Percentiles rank a stretch among this genome's conserved stretches.
Conservation (phyloP, 257 asterid species). For the Cruciata laevipes region DNA sequence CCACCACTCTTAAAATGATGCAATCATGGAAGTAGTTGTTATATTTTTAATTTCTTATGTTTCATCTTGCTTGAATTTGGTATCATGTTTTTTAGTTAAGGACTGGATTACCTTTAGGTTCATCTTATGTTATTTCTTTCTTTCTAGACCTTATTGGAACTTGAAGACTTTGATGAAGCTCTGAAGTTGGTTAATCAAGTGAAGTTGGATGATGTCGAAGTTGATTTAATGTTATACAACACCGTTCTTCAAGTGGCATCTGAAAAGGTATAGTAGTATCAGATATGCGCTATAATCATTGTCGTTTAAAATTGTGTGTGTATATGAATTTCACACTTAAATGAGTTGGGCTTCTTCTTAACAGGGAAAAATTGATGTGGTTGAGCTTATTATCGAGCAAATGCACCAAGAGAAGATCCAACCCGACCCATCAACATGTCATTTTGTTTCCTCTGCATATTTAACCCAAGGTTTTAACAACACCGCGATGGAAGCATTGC, state of each 20-base stretch:
- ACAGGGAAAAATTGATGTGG: conserved; percentile 68
- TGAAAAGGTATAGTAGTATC: conserved; percentile 39
- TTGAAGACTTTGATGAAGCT: conserved; percentile 47
- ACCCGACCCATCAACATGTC: conserved; percentile 78
- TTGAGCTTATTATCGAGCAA: conserved; percentile 65
- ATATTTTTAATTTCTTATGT: background rate
- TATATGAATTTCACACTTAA: too few relatives aligned
- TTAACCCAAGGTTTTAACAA: conserved; percentile 37
- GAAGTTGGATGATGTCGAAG: conserved; percentile 45
- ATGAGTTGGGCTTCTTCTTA: conserved; percentile 13
- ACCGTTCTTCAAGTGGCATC: conserved; percentile 56
- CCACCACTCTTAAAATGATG: background rate
- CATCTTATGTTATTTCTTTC: background rate
- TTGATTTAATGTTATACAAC: conserved; percentile 56
- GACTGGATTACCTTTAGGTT: background rate
- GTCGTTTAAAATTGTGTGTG: background rate
- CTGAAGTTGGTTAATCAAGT: conserved; percentile 43
- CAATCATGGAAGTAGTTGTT: background rate
- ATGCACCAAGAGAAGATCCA: conserved; percentile 63
- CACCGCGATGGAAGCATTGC: conserved; percentile 88
- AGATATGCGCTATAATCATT: background rate
- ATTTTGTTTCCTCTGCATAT: conserved; percentile 60
- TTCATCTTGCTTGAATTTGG: background rate
- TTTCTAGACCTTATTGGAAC: conserved; percentile 44
- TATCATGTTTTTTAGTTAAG: background rate